Evolutionary conservation across 2,329 filamentous ascomycete species (phyloP).

Genomic region (Exophiala sideris): DNA sequence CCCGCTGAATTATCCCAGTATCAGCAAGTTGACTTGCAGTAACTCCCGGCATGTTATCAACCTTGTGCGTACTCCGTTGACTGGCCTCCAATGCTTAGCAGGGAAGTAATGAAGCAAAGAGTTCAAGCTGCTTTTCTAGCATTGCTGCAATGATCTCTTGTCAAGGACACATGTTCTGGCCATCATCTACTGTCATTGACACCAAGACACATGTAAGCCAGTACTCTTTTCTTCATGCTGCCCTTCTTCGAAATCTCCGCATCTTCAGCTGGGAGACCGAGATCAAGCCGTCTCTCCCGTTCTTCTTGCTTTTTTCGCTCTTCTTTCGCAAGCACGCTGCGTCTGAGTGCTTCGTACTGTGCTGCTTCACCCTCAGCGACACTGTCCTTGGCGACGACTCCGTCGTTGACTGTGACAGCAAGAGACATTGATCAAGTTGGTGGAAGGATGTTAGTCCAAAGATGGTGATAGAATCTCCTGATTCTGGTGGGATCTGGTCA

Average conservation of each 20-base stretch:
- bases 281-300: conserved; percentile 5
- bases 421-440: not conserved
- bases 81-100: too few species aligned
- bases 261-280: conserved; percentile 4
- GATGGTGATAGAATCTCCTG: too few species aligned
- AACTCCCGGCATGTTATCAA: too few species aligned
- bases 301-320: conserved; percentile 9
- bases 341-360: conserved; percentile 12
- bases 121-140: too few species aligned
- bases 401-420: conserved; percentile 4
- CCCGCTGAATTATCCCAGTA: too few species aligned
- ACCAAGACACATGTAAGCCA: not conserved
- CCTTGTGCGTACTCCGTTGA: too few species aligned
- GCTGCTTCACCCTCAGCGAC: conserved; percentile 8
- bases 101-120: too few species aligned
- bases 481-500: too few species aligned
- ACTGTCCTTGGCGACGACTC: conserved; percentile 8
- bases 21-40: too few species aligned
- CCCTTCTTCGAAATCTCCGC: not conserved
- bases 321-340: conserved; percentile 5
- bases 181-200: not conserved
- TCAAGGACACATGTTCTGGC: not conserved
- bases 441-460: not conserved
- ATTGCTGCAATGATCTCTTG: too few species aligned
- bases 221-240: not conserved